A percentile compares a stretch with the other conserved stretches of the same genome.
Evolutionary conservation across 2,329 filamentous ascomycete species (phyloP).

Genomic region (Diplocarpon mali): DNA sequence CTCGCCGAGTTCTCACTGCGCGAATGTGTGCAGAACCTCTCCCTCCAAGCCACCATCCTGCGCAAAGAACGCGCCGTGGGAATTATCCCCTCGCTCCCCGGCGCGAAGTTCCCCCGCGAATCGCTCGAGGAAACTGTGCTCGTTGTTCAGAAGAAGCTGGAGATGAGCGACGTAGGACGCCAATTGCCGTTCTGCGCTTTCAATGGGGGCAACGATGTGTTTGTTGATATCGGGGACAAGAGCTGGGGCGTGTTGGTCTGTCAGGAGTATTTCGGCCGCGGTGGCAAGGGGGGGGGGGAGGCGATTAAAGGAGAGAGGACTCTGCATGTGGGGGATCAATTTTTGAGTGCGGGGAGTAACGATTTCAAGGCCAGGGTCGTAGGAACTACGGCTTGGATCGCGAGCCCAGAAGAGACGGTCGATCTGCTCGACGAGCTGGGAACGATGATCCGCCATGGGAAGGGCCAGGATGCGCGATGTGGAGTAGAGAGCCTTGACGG

Average conservation of each 20-base stretch:
- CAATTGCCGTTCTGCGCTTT: conserved; percentile 88
- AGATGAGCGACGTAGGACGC: conserved; percentile 60
- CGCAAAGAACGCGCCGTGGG: conserved; percentile 84
- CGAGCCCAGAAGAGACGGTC: conserved; percentile 83
- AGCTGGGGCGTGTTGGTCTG: conserved; percentile 89
- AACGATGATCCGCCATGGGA: conserved; percentile 31
- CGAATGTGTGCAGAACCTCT: conserved; percentile 70
- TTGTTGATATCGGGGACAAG: conserved; percentile 98
- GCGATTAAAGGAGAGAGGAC: conserved; percentile 63
- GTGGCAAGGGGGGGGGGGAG: conserved; percentile 5
- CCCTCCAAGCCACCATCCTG: conserved; percentile 67
- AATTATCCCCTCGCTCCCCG: conserved; percentile 54
- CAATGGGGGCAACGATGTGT: conserved; percentile 95
- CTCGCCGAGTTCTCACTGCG: conserved; percentile 75
- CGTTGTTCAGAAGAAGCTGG: conserved; percentile 84
- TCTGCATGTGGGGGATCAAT: conserved; percentile 93
- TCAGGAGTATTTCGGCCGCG: conserved; percentile 69
- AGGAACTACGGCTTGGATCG: conserved; percentile 94
- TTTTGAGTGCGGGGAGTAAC: conserved; percentile 87
- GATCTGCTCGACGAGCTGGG: conserved; percentile 76
- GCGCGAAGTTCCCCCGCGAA: conserved; percentile 67
- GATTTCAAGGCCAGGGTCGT: conserved; percentile 92
- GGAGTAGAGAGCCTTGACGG: neutral
- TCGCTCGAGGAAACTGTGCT: conserved; percentile 92
- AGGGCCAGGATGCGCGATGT: neutral